Evolutionary conservation across 2,329 filamentous ascomycete species (phyloP).

Genomic region (Penicillium sp.): DNA sequence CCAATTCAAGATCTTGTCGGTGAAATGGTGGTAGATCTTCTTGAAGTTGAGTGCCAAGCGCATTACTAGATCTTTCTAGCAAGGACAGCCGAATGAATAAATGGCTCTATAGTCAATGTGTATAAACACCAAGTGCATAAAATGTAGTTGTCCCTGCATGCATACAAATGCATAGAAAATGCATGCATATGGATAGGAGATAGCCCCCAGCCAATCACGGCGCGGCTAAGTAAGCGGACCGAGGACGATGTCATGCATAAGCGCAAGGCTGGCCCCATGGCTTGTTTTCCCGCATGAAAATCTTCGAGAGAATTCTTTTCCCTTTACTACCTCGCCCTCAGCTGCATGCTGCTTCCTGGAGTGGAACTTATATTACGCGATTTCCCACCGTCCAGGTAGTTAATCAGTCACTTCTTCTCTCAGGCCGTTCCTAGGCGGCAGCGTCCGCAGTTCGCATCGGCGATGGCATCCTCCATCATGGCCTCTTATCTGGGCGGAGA

Average conservation of each 20-base stretch:
- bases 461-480: constrained; percentile 8
- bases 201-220: no score
- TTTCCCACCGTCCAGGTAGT: background rate
- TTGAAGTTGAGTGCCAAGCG: constrained; percentile 35
- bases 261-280: background rate
- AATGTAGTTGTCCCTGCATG: no score
- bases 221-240: background rate
- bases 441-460: background rate
- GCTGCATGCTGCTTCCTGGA: background rate
- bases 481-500: background rate
- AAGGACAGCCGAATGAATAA: no score
- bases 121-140: no score
- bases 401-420: background rate
- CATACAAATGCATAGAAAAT: no score
- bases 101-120: no score
- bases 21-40: constrained; percentile 32
- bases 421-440: constrained; percentile 3
- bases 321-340: background rate
- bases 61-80: constrained; percentile 14
- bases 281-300: constrained; percentile 1
- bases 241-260: background rate
- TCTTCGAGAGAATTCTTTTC: background rate
- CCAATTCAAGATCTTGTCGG: constrained; percentile 30
- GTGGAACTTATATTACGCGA: background rate
- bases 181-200: no score